phyloP scores from a whole-genome alignment of 2,329 filamentous ascomycete species.

The Escovopsis weberi region DNA sequence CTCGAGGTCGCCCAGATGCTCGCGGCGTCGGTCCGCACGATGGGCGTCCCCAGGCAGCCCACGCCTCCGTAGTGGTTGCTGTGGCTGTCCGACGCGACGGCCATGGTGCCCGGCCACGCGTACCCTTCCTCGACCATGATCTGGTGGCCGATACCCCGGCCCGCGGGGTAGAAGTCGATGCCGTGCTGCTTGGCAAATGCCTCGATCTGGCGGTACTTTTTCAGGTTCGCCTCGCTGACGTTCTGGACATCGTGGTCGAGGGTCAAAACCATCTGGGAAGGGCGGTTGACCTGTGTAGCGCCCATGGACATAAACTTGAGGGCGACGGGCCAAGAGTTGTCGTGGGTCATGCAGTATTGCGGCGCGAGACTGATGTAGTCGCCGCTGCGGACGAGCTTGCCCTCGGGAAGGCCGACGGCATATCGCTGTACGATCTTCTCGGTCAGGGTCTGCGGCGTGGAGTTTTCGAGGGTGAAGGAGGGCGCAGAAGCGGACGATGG shows the following conservation, averaged over 20 bases:
- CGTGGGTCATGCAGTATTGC: conserved; percentile 70
- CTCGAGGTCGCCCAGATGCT: conserved; percentile 69
- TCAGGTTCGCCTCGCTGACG: conserved; percentile 59
- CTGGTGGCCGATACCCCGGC: conserved; percentile 77
- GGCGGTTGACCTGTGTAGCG: conserved; percentile 55
- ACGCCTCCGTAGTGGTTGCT: conserved; percentile 75
- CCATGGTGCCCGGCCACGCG: conserved; percentile 69
- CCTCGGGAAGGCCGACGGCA: conserved; percentile 57
- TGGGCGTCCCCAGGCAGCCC: conserved; percentile 59
- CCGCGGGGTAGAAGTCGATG: conserved; percentile 62
- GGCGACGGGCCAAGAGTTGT: conserved; percentile 65
- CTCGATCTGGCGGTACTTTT: conserved; percentile 72
- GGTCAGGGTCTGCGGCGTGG: conserved; percentile 59
- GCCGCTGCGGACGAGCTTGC: conserved; percentile 62
- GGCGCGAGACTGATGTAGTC: conserved; percentile 54
- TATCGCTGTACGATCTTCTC: conserved; percentile 87
- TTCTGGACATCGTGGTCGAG: conserved; percentile 79
- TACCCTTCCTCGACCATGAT: conserved; percentile 65
- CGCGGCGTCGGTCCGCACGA: conserved; percentile 79
- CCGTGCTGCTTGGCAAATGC: conserved; percentile 68
- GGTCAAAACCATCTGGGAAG: conserved; percentile 34
- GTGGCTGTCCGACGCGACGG: conserved; percentile 67
- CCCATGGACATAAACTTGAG: conserved; percentile 68
- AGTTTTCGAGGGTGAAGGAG: not conserved
- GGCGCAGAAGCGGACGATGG: not conserved